A percentile compares a stretch with the other conserved stretches of the same genome.
Evolutionary conservation across 768 basidiomycete species (phyloP).

Genomic region (Boletus reticulatus): DNA sequence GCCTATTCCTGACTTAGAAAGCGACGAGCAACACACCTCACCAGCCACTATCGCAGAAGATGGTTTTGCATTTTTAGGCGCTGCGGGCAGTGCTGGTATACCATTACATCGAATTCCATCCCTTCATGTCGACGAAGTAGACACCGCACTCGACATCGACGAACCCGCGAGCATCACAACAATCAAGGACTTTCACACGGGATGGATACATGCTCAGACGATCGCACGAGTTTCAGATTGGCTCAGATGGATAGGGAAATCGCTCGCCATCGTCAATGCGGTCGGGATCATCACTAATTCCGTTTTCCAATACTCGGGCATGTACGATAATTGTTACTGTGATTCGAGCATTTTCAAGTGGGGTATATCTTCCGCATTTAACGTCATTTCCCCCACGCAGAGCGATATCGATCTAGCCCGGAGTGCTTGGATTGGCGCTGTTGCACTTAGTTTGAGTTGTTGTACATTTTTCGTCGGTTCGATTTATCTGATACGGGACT

Average conservation of each 20-base stretch:
- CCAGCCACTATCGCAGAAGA: neutral
- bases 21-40: neutral
- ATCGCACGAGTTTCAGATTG: constrained; percentile 3
- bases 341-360: constrained; percentile 22
- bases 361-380: constrained; percentile 23
- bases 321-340: constrained; percentile 31
- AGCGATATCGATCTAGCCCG: constrained; percentile 28
- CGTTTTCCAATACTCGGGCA: constrained; percentile 28
- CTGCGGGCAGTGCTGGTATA: neutral
- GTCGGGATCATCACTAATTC: constrained; percentile 25
- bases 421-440: constrained; percentile 38
- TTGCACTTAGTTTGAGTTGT: constrained; percentile 26
- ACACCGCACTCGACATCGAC: too few species aligned
- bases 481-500: constrained; percentile 29
- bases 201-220: neutral
- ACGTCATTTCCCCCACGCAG: constrained; percentile 19
- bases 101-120: neutral
- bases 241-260: constrained; percentile 28
- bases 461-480: constrained; percentile 26
- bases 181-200: neutral
- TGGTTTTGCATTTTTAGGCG: neutral
- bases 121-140: neutral
- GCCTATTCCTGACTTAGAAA: neutral
- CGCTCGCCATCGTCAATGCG: constrained; percentile 29
- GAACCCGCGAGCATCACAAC: neutral